A percentile compares a stretch with the other conserved stretches of the same genome.
phyloP scores from a whole-genome alignment of 148 eudicot genomes.

The Spergularia marina region DNA sequence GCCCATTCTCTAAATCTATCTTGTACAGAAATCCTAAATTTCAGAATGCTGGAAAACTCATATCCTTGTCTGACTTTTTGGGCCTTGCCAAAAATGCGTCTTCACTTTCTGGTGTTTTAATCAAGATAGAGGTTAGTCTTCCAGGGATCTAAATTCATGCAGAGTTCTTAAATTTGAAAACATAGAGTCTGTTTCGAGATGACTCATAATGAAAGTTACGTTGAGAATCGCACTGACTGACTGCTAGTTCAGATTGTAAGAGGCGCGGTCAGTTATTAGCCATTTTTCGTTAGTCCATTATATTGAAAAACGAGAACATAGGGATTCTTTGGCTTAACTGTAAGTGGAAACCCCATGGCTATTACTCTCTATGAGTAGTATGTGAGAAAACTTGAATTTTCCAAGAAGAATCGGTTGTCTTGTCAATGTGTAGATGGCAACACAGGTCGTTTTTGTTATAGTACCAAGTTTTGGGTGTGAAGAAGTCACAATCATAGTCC shows the following conservation, averaged over 20 bases:
- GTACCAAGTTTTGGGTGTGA: background rate
- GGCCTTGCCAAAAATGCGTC: conserved; percentile 46
- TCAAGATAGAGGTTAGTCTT: conserved; percentile 74
- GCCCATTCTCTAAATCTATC: conserved; percentile 29
- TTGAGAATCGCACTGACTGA: background rate
- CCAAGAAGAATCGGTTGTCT: background rate
- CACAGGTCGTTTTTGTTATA: too few species aligned
- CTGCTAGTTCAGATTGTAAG: background rate
- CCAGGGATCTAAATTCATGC: too few species aligned
- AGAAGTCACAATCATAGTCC: background rate
- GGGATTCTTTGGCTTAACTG: too few species aligned
- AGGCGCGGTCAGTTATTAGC: background rate
- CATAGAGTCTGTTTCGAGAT: too few species aligned
- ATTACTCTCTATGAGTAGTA: too few species aligned
- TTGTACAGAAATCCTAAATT: conserved; percentile 56
- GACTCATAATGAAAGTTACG: too few species aligned
- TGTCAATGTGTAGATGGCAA: background rate
- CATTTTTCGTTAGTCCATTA: too few species aligned
- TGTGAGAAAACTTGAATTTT: too few species aligned
- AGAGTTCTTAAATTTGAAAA: too few species aligned
- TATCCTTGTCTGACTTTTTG: conserved; percentile 51
- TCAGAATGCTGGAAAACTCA: conserved; percentile 37
- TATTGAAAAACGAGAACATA: too few species aligned
- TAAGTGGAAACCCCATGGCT: too few species aligned
- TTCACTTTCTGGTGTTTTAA: conserved; percentile 65